Conservation (phyloP, 192 early-diverging fungal species). For the Coemansia sp. region DNA sequence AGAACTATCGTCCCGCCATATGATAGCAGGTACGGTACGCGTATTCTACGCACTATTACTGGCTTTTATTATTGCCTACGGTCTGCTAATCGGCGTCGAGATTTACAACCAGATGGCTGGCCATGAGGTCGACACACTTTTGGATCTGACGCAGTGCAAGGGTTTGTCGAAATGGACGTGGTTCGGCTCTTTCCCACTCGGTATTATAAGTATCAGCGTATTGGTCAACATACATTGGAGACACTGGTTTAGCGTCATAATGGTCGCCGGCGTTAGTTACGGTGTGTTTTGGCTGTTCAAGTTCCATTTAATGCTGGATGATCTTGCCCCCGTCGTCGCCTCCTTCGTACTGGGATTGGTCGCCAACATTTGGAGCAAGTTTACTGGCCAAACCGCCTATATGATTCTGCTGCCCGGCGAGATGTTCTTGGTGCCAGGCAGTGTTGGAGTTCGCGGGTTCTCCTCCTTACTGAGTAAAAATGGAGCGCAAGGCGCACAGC, state of each 20-base stretch:
- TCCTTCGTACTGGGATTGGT: slow-evolving; percentile 79
- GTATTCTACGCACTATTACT: slow-evolving; percentile 80
- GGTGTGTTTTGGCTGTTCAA: slow-evolving; percentile 68
- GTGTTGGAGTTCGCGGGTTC: slow-evolving; percentile 68
- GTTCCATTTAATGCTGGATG: slow-evolving; percentile 58
- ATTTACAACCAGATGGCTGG: slow-evolving; percentile 64
- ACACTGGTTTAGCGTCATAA: slow-evolving; percentile 73
- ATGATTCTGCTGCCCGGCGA: slow-evolving; percentile 81
- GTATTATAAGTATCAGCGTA: slow-evolving; percentile 59
- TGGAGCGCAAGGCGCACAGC: slow-evolving; percentile 48
- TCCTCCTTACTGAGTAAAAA: slow-evolving; percentile 65
- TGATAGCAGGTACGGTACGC: slow-evolving; percentile 87
- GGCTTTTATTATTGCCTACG: slow-evolving; percentile 76
- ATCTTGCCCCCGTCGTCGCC: slow-evolving; percentile 65
- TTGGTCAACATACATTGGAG: slow-evolving; percentile 62
- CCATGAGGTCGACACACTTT: slow-evolving; percentile 19
- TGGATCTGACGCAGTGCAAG: slow-evolving; percentile 58
- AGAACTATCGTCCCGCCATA: slow-evolving; percentile 85
- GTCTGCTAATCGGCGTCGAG: slow-evolving; percentile 64
- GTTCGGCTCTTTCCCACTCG: slow-evolving; percentile 63
- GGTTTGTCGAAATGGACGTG: slow-evolving; percentile 49
- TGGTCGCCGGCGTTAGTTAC: slow-evolving; percentile 70
- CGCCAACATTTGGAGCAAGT: slow-evolving; percentile 75
- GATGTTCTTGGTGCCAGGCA: slow-evolving; percentile 82
- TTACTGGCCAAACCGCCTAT: slow-evolving; percentile 75